Evolutionary conservation across 2,329 filamentous ascomycete genomes (phyloP), one percentile per base, ranked within the genome.

Genomic region (Pezicula neosporulosa): DNA sequence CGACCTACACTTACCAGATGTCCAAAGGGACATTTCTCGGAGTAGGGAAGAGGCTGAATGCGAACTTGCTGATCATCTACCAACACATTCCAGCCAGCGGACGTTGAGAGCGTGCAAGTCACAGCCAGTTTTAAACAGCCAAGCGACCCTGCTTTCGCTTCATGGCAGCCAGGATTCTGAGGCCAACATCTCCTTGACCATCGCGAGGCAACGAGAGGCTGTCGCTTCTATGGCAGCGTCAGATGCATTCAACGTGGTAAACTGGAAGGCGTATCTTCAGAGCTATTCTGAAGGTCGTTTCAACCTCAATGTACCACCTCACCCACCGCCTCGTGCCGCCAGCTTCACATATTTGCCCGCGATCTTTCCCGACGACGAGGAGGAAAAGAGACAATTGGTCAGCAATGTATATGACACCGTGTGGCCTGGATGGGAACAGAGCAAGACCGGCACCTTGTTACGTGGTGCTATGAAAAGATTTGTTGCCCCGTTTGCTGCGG

Each of bases 221-320:
- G 24, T 35, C 24, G 47, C 39, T 19, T 13, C 36, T 44, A 16
- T 35, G 13, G 24, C 39, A 36, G 19, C 47, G 35, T 35, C 18
- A 44, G 47, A 49, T 15, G 5, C 27, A n/a, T 13, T 16, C 28
- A 35, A 35, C 38, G 18, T 49, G 16, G 16, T 15, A n/a, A 16
- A 37, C n/a, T 49, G 47, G 47, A 39, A 24, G 3, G 10, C 27
- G 19, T 49, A 42, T 28, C 38, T 49, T 16, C 16, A 36, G 19
- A 49, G 43, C n/a, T 60, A 60, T 38, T 51, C 56, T 16, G 43
- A 70, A 63, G 68, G 68, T 4, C 57, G 61, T 16, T 69, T 60
- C 50, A 69, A 66, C 45, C 46, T 69, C 36, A 63, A 56, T 3
- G 61, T 61, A 42, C 67, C 67, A 15, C 68, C 68, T n/a, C 50